A percentile compares a stretch with the other conserved stretches of the same genome.
phyloP scores from a whole-genome alignment of 2,329 filamentous ascomycete species.

The Sporothrix phasma region DNA sequence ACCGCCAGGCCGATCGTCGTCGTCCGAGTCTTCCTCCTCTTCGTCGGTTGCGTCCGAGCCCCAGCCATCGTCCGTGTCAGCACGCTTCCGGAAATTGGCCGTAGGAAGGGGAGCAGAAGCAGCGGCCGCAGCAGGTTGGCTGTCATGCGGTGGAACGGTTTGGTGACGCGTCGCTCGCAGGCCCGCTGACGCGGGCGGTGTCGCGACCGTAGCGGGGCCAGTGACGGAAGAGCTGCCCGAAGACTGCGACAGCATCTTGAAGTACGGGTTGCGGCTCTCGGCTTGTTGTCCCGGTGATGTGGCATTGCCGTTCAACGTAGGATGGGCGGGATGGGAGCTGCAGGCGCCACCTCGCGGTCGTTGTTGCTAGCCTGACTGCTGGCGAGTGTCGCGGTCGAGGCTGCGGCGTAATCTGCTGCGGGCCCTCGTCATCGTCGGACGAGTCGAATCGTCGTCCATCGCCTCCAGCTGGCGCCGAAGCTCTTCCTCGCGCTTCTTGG shows the following conservation, averaged over 20 bases:
- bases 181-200: constrained; percentile 30
- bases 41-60: constrained; percentile 59
- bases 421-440: constrained; percentile 69
- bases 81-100: constrained; percentile 44
- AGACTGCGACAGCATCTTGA: constrained; percentile 73
- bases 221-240: constrained; percentile 41
- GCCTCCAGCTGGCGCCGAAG: constrained; percentile 77
- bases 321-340: constrained; percentile 24
- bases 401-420: constrained; percentile 57
- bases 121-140: constrained; percentile 44
- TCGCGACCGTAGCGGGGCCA: neutral
- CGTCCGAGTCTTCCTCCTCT: constrained; percentile 57
- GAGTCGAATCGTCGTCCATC: constrained; percentile 53
- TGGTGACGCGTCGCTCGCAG: constrained; percentile 60
- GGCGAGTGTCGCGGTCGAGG: constrained; percentile 46
- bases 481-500: constrained; percentile 80
- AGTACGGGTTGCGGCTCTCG: constrained; percentile 91
- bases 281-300: constrained; percentile 46
- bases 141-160: constrained; percentile 86
- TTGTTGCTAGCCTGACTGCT: constrained; percentile 43
- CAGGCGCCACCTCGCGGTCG: constrained; percentile 44
- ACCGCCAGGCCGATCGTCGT: constrained; percentile 70
- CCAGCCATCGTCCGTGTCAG: constrained; percentile 63
- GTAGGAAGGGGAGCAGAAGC: constrained; percentile 39
- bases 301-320: constrained; percentile 37